Evolutionary conservation across 257 asterid genomes (phyloP), one percentile per base, ranked within the genome.

Genomic region (Eucommia ulmoides): DNA sequence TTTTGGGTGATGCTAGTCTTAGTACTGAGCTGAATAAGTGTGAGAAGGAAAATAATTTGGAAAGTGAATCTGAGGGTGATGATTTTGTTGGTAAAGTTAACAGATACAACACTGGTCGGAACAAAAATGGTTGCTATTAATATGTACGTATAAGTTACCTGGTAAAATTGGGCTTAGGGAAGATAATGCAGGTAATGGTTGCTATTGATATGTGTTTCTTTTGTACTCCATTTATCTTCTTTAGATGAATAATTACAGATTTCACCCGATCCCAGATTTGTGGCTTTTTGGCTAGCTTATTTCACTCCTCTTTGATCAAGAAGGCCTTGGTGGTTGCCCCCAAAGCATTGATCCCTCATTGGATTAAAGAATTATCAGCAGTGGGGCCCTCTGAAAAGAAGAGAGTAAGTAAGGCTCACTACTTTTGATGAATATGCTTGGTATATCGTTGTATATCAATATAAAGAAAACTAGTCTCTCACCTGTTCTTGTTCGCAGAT

Each of bases 121-220:
- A n/a, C n/a, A n/a, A n/a, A n/a, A n/a, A n/a, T n/a, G n/a, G n/a
- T n/a, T n/a, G n/a, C n/a, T n/a, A n/a, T n/a, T n/a, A n/a, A n/a
- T n/a, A n/a, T n/a, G n/a, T n/a, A n/a, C n/a, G 1, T 84, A 71
- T 52, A 73, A 53, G 61, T 67, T 88, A 60, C 81, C 81, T 2
- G 70, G 83, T 52, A 76, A 75, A 66, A 67, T 82, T 59, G 97
- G 97, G 97, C 47, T 77, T 88, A 24, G 97, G 97, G 41, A 88
- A 88, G 82, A 88, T 95, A 49, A 88, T 88, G 97, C 97, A 88
- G 97, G 97, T 88, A 67, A n/a, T n/a, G n/a, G n/a, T n/a, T n/a
- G n/a, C n/a, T n/a, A n/a, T n/a, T n/a, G n/a, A n/a, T n/a, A n/a
- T n/a, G n/a, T n/a, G n/a, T n/a, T n/a, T n/a, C n/a, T n/a, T n/a